These are phyloP conservation scores for Cladophialophora exuberans DNA, from an alignment of 2,329 filamentous ascomycete genomes.

Conservation along the genomic window DNA sequence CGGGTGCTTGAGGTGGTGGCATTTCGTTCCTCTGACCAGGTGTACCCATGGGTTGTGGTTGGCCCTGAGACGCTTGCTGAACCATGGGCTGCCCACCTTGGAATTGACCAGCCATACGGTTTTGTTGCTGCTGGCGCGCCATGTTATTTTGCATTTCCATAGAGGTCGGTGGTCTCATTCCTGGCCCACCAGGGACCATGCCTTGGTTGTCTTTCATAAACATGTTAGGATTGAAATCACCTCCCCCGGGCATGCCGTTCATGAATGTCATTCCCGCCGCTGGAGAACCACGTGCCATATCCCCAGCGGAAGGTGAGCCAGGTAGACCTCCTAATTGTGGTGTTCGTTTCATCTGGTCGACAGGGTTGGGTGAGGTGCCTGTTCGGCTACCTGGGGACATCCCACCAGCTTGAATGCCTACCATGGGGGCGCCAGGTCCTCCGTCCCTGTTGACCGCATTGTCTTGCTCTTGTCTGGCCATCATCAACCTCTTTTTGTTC, in stretches of 20 bases:
- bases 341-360: slow-evolving; percentile 65
- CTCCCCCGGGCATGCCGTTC: slow-evolving; percentile 50
- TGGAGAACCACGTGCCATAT: slow-evolving; percentile 65
- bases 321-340: slow-evolving; percentile 64
- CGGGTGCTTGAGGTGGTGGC: slow-evolving; percentile 53
- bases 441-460: slow-evolving; percentile 58
- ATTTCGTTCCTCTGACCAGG: slow-evolving; percentile 61
- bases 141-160: slow-evolving; percentile 53
- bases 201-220: slow-evolving; percentile 50
- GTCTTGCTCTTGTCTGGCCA: slow-evolving; percentile 70
- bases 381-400: slow-evolving; percentile 62
- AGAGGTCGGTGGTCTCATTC: slow-evolving; percentile 61
- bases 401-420: slow-evolving; percentile 50
- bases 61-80: slow-evolving; percentile 47
- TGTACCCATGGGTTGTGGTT: slow-evolving; percentile 55
- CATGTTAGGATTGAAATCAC: slow-evolving; percentile 42
- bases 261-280: slow-evolving; percentile 59
- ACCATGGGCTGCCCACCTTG: slow-evolving; percentile 52
- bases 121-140: slow-evolving; percentile 38
- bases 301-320: slow-evolving; percentile 60
- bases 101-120: slow-evolving; percentile 41
- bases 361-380: slow-evolving; percentile 64
- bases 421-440: slow-evolving; percentile 50
- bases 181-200: slow-evolving; percentile 51
- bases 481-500: slow-evolving; percentile 68